Evolutionary conservation across 768 basidiomycete species (phyloP).

Genomic region (Boletus rex-veris): DNA sequence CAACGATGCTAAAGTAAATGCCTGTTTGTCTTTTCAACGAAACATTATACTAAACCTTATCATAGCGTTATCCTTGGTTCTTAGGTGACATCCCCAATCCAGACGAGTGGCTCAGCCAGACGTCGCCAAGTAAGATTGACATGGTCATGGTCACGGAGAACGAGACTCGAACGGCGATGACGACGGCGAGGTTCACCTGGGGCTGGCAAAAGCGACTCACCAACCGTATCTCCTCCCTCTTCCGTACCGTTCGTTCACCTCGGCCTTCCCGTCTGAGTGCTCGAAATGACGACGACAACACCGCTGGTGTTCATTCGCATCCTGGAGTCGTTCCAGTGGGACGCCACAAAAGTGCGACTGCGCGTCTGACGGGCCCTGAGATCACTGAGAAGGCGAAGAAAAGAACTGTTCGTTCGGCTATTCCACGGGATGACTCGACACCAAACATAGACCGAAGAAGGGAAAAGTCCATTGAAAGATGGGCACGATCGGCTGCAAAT

Average conservation of each 20-base stretch:
- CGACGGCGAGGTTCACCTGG: slow-evolving; percentile 60
- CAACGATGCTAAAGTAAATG: slow-evolving; percentile 73
- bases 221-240: slow-evolving; percentile 46
- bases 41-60: background rate
- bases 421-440: slow-evolving; percentile 20
- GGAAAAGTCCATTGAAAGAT: slow-evolving; percentile 33
- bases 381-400: slow-evolving; percentile 29
- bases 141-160: slow-evolving; percentile 64
- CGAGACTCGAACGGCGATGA: slow-evolving; percentile 76
- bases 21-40: background rate
- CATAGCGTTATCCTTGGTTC: slow-evolving; percentile 63
- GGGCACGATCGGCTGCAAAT: slow-evolving; percentile 29
- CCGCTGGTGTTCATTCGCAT: slow-evolving; percentile 32
- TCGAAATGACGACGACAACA: slow-evolving; percentile 17
- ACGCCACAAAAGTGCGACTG: slow-evolving; percentile 26
- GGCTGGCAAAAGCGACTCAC: slow-evolving; percentile 45
- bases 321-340: slow-evolving; percentile 21
- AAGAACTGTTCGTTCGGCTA: slow-evolving; percentile 17
- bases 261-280: slow-evolving; percentile 14
- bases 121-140: slow-evolving; percentile 46
- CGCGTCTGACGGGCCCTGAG: slow-evolving; percentile 12
- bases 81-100: slow-evolving; percentile 63
- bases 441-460: slow-evolving; percentile 22
- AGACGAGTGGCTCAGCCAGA: slow-evolving; percentile 65
- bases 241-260: slow-evolving; percentile 40